These are phyloP conservation scores for Galerina sulciceps DNA, from an alignment of 768 basidiomycete genomes.

Conservation along the genomic window DNA sequence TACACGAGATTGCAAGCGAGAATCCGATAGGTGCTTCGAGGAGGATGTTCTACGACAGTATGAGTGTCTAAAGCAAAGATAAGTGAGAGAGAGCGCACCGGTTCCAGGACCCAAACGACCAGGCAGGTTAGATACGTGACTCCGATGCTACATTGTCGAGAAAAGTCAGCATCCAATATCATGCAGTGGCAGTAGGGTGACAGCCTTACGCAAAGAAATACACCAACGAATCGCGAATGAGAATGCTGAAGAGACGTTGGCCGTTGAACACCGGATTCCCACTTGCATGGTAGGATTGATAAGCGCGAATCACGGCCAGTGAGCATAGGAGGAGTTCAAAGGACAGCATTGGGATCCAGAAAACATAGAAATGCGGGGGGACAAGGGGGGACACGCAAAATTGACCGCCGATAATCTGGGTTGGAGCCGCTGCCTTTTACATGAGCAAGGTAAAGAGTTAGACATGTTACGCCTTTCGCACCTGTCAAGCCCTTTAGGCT, in stretches of 20 bases:
- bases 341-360: not conserved
- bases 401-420: not conserved
- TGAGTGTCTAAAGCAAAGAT: not conserved
- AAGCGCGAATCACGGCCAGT: not conserved
- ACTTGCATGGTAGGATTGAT: not conserved
- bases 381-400: not conserved
- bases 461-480: not conserved
- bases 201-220: not conserved
- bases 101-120: not conserved
- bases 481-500: not conserved
- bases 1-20: not conserved
- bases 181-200: no score
- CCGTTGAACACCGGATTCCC: not conserved
- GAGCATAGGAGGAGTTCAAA: not conserved
- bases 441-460: not conserved
- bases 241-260: not conserved
- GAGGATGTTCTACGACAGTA: not conserved
- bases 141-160: not conserved
- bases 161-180: not conserved
- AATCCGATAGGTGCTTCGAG: not conserved
- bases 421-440: not conserved
- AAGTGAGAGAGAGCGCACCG: not conserved
- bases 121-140: not conserved
- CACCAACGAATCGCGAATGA: not conserved
- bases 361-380: not conserved